Evolutionary conservation across 139 green algal species (phyloP), one percentile per base, ranked within the genome.

Genomic region (Chlorella sp.): DNA sequence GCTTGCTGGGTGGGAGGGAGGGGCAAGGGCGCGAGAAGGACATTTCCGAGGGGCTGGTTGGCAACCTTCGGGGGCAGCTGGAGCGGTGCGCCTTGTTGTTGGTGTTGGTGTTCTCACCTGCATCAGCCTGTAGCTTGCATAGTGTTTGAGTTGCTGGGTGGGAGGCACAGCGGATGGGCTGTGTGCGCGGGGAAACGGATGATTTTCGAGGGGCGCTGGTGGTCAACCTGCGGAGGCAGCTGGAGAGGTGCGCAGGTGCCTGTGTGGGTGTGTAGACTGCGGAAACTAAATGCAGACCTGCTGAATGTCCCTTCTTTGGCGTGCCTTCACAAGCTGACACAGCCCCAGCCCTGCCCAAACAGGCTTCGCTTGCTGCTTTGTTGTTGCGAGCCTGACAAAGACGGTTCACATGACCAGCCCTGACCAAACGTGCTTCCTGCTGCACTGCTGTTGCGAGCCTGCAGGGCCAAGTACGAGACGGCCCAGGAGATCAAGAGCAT

Each of bases 51-150:
- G 33, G 61, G 24, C 24, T 71, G 26, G 10, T 71, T 34, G 35
- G 35, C 35, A 51, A 31, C 10, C 65, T 71, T 14, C 35, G 65
- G 4, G 65, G 65, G 2, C 65, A 71, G 33, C 35, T 71, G 33
- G 35, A 51, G n/a, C 34, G 62, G 62, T 67, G 62, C 5, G 59
- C 14, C 26, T 14, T 59, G 49, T 59, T 14, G 14, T 14, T 59
- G 49, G 14, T n/a, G n/a, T n/a, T n/a, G n/a, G 49, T 59, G 49
- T 59, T 14, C 20, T 14, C 20, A 20, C 20, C 14, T 59, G 49
- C 26, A 31, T 64, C 24, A 33, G 59, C 5, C 14, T 64, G 24
- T 64, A 31, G n/a, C n/a, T n/a, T n/a, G n/a, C n/a, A n/a, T n/a
- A n/a, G n/a, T n/a, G n/a, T n/a, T n/a, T n/a, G n/a, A n/a, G n/a